These are phyloP conservation scores for Colletotrichum tanaceti DNA, from an alignment of 2,329 filamentous ascomycete species.

Conservation along the genomic window DNA sequence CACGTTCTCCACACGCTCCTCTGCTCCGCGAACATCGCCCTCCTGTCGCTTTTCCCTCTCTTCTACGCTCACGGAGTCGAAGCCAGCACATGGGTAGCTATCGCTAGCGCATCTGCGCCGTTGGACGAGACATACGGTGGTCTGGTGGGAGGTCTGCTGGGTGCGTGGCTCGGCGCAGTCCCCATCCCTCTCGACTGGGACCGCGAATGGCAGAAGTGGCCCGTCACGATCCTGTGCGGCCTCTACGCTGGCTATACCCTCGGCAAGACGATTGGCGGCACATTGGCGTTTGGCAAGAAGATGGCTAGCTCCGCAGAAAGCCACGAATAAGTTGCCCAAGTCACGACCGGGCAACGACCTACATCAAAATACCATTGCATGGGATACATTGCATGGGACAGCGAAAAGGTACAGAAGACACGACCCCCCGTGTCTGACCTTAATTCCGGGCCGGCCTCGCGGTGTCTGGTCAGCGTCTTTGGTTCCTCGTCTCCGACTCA, in stretches of 20 bases:
- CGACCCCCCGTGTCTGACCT: background rate
- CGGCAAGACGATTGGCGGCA: conserved; percentile 73
- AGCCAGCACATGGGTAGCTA: conserved; percentile 73
- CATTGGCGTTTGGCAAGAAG: conserved; percentile 59
- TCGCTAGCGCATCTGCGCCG: conserved; percentile 75
- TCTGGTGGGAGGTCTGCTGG: conserved; percentile 79
- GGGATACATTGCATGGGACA: background rate
- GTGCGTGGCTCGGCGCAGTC: conserved; percentile 92
- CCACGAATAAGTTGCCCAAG: conserved; percentile 16
- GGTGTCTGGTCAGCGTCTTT: background rate
- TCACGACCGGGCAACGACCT: background rate
- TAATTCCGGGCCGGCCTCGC: background rate
- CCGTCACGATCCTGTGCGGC: conserved; percentile 88
- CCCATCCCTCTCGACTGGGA: conserved; percentile 99
- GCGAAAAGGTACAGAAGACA: background rate
- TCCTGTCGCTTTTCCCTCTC: conserved; percentile 82
- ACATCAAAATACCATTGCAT: background rate
- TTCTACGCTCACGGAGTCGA: conserved; percentile 90
- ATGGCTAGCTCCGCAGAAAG: conserved; percentile 45
- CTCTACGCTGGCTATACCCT: conserved; percentile 81
- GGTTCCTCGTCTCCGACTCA: background rate
- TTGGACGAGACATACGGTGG: conserved; percentile 88
- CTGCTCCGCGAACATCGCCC: conserved; percentile 81
- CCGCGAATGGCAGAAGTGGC: conserved; percentile 99
- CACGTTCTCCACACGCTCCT: conserved; percentile 83